A percentile compares a stretch with the other conserved stretches of the same genome.
Conservation (phyloP, 495 filamentous ascomycete genomes). For the Annulohypoxylon maeteangense region DNA sequence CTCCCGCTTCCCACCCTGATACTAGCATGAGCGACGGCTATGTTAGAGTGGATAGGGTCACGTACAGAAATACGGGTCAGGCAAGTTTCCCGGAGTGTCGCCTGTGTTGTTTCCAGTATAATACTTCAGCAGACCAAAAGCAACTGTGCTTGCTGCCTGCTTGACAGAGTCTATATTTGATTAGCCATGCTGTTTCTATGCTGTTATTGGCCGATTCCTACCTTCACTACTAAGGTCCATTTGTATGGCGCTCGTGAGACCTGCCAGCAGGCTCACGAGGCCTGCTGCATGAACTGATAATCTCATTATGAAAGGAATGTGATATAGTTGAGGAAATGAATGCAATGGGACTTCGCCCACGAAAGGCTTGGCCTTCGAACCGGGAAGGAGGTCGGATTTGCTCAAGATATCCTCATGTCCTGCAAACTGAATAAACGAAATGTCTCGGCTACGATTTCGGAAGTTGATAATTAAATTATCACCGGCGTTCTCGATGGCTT, state of each 20-base stretch:
- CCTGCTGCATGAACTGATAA: constrained; percentile 31
- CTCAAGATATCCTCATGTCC: constrained; percentile 36
- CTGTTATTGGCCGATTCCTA: constrained; percentile 1
- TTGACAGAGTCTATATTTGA: constrained; percentile 52
- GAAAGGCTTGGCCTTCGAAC: constrained; percentile 37
- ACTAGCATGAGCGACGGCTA: constrained; percentile 21
- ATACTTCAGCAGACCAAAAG: constrained; percentile 61
- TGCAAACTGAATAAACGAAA: constrained; percentile 6
- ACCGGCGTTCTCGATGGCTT: constrained; percentile 2
- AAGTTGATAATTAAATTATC: background rate
- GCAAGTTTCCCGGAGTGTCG: constrained; percentile 76
- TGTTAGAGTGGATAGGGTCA: constrained; percentile 1
- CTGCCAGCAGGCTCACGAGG: constrained; percentile 43
- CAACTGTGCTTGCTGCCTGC: constrained; percentile 56
- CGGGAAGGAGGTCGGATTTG: constrained; percentile 3
- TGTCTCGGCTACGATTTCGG: background rate
- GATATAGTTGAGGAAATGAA: constrained; percentile 13
- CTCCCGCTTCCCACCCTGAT: constrained; percentile 78
- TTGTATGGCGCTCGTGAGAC: constrained; percentile 33
- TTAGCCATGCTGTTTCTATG: constrained; percentile 1
- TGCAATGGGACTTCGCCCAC: constrained; percentile 10
- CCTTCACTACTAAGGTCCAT: constrained; percentile 33
- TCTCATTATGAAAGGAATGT: constrained; percentile 38
- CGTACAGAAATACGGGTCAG: constrained; percentile 77
- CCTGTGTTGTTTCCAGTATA: constrained; percentile 79